A percentile compares a stretch with the other conserved stretches of the same genome.
These are phyloP conservation scores for Ophiostoma ips DNA, from an alignment of 2,329 filamentous ascomycete genomes.

Conservation along the genomic window DNA sequence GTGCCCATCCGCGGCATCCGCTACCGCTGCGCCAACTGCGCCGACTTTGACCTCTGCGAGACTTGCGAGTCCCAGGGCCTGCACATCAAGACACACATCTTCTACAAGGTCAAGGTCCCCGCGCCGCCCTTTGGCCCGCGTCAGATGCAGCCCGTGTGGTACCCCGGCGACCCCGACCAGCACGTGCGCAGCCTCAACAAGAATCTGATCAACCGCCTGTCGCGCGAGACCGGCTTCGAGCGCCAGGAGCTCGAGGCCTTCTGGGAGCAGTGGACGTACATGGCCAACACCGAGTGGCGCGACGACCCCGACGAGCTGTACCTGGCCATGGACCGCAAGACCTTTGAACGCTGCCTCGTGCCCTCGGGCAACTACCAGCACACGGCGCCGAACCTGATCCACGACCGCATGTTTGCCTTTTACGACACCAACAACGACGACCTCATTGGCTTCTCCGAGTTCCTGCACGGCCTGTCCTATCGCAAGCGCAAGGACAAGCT, in stretches of 20 bases:
- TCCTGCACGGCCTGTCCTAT: conserved; percentile 67
- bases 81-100: conserved; percentile 84
- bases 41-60: conserved; percentile 92
- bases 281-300: conserved; percentile 74
- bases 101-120: conserved; percentile 89
- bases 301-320: conserved; percentile 65
- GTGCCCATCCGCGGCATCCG: conserved; percentile 83
- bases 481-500: conserved; percentile 29
- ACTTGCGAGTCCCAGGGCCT: conserved; percentile 68
- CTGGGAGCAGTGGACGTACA: conserved; percentile 93
- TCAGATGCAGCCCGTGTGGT: conserved; percentile 72
- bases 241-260: conserved; percentile 79
- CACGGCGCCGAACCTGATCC: conserved; percentile 73
- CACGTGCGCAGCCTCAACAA: conserved; percentile 54
- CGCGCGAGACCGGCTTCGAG: conserved; percentile 64
- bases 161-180: conserved; percentile 70
- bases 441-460: conserved; percentile 85
- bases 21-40: conserved; percentile 87
- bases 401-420: conserved; percentile 92
- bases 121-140: conserved; percentile 71
- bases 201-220: conserved; percentile 52
- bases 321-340: conserved; percentile 80
- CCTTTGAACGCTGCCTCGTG: conserved; percentile 82
- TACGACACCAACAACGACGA: conserved; percentile 87
- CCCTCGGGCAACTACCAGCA: conserved; percentile 70